Base-by-base conservation (phyloP, 2,329 filamentous ascomycete species). In the Colletotrichum euphorbiae region DNA sequence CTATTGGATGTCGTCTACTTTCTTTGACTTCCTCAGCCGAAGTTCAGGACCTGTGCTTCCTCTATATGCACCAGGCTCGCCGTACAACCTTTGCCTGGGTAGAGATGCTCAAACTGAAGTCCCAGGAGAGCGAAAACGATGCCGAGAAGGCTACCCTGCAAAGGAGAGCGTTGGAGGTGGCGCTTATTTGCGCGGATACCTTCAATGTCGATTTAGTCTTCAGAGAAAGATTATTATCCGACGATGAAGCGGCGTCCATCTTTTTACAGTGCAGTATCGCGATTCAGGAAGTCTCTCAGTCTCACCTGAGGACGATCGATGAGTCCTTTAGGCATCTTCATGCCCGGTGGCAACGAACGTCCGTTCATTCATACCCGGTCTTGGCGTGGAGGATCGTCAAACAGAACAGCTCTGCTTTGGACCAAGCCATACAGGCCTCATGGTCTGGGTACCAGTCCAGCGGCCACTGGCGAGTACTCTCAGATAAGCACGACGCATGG, bases 1-100 rank as follows among this genome's bases (percentile, higher is more conserved):
- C 75, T 3, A 70, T 89, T 2, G 71, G 79, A 2, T 73, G 77
- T n/a, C 77, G 84, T 11, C 36, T 87, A 0, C 71, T 86, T 3
- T 82, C 82, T 0, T 62, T 87, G 1, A 75, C 79, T 0, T 13
- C 52, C 3, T 72, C 71, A 0, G 13, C 48, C 1, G 58, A 33
- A 0, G 70, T 82, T 11, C 72, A 70, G 3, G 15, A 67, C 0
- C 48, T 56, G 0, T 78, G 78, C 38, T 62, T 83, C 28, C 28
- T 28, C 28, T 28, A 28, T 8, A 28, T 28, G 28, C 28, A 6
- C 28, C 28, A 28, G 28, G 70, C 77, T 11, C 78, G 84, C 2
- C 1, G 50, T 0, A 75, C 80, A 1, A 74, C 77, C 1, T 71
- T 82, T 3, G 8, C n/a, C 3, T 88, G 84, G 84, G 71, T 80